These are phyloP conservation scores for Xylaria sp. DNA, from an alignment of 2,329 filamentous ascomycete species.

Conservation along the genomic window DNA sequence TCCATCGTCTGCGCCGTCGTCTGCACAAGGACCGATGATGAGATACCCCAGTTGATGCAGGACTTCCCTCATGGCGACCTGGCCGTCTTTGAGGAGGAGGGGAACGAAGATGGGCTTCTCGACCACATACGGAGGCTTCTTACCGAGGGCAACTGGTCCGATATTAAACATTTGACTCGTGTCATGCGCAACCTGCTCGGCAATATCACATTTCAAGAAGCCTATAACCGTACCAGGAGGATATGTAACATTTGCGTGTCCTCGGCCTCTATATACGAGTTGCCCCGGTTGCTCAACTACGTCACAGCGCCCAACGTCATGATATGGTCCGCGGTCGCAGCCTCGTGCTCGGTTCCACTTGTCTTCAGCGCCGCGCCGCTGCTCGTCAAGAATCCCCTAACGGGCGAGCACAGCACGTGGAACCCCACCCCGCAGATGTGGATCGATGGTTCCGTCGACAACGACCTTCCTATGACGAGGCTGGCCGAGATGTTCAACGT, in stretches of 20 bases:
- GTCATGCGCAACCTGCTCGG: slow-evolving; percentile 83
- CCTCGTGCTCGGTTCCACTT: slow-evolving; percentile 89
- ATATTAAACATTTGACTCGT: slow-evolving; percentile 77
- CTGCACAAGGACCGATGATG: slow-evolving; percentile 76
- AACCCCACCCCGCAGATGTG: slow-evolving; percentile 82
- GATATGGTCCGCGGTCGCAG: slow-evolving; percentile 96
- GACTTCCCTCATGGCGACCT: slow-evolving; percentile 80
- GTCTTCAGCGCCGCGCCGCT: slow-evolving; percentile 80
- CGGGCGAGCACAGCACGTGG: slow-evolving; percentile 78
- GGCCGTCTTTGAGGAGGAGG: slow-evolving; percentile 72
- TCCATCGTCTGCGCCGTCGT: slow-evolving; percentile 84
- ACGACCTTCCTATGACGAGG: slow-evolving; percentile 87
- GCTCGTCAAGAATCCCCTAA: slow-evolving; percentile 81
- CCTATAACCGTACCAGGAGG: slow-evolving; percentile 89
- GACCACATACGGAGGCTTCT: slow-evolving; percentile 72
- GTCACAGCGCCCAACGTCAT: slow-evolving; percentile 91
- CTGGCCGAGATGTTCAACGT: slow-evolving; percentile 96
- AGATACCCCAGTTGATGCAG: slow-evolving; percentile 70
- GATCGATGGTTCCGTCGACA: slow-evolving; percentile 95
- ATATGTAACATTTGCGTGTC: slow-evolving; percentile 96
- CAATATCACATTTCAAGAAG: slow-evolving; percentile 92
- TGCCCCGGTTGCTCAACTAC: slow-evolving; percentile 87
- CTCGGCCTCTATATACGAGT: slow-evolving; percentile 81
- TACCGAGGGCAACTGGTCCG: slow-evolving; percentile 82
- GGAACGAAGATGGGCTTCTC: slow-evolving; percentile 62